phyloP scores from a whole-genome alignment of 805 yeast species.

The Babjeviella inositovora region DNA sequence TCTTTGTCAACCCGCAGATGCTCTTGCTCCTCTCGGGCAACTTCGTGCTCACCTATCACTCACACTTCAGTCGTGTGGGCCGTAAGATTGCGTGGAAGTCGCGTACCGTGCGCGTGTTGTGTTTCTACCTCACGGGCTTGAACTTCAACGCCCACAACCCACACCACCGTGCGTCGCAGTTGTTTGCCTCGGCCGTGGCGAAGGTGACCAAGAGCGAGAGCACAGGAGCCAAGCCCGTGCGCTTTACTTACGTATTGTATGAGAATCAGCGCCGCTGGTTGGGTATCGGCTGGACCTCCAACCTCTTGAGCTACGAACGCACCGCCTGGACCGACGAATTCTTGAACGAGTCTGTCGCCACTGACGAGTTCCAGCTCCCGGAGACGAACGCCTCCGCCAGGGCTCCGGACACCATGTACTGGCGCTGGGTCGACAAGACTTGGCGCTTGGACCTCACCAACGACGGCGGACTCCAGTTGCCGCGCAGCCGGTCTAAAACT shows the following conservation, averaged over 20 bases:
- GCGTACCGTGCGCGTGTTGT: slow-evolving; percentile 46
- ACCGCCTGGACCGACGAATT: slow-evolving; percentile 97
- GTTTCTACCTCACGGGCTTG: slow-evolving; percentile 77
- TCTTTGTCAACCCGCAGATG: slow-evolving; percentile 56
- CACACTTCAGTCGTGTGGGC: slow-evolving; percentile 70
- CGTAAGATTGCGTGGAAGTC: slow-evolving; percentile 80
- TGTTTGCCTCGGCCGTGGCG: slow-evolving; percentile 39
- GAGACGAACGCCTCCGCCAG: too few relatives aligned
- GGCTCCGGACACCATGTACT: slow-evolving; percentile 54
- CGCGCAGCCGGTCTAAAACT: slow-evolving; percentile 40
- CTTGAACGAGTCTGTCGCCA: slow-evolving; percentile 66
- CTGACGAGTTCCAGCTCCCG: slow-evolving; percentile 71
- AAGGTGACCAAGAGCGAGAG: slow-evolving; percentile 23
- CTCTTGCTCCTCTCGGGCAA: slow-evolving; percentile 42
- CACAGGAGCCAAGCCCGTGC: slow-evolving; percentile 31
- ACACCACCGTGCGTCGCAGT: slow-evolving; percentile 10
- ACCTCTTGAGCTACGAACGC: slow-evolving; percentile 80
- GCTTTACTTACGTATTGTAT: slow-evolving; percentile 82
- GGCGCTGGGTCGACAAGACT: slow-evolving; percentile 92
- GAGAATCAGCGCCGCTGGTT: slow-evolving; percentile 97
- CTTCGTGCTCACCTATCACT: slow-evolving; percentile 67
- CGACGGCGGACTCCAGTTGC: slow-evolving; percentile 68
- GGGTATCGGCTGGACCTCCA: slow-evolving; percentile 96
- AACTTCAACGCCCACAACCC: slow-evolving; percentile 34
- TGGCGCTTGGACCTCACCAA: slow-evolving; percentile 87